Evolutionary conservation across 352 stramenopile species (phyloP).

Genomic region (Globisporangium iwayamae): DNA sequence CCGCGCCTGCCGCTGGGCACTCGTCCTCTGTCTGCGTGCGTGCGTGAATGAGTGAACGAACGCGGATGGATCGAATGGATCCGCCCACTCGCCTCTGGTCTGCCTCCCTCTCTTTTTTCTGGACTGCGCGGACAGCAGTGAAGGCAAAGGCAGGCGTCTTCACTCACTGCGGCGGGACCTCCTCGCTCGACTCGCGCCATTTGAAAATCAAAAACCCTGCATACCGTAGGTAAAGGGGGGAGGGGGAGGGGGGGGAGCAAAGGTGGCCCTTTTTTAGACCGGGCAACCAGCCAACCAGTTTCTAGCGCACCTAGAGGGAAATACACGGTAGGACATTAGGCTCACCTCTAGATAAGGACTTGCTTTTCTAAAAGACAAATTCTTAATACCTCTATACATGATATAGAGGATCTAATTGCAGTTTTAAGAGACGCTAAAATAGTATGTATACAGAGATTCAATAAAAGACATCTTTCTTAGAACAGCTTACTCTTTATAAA

Average conservation of each 20-base stretch:
- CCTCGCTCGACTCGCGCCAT: slow-evolving; percentile 24
- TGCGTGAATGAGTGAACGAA: no score
- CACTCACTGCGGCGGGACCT: slow-evolving; percentile 4
- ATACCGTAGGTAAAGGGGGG: slow-evolving; percentile 7
- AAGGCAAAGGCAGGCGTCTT: background rate
- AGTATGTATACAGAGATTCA: no score
- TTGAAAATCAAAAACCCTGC: slow-evolving; percentile 28
- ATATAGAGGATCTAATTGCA: no score
- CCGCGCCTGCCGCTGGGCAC: slow-evolving; percentile 6
- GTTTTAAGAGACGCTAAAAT: no score
- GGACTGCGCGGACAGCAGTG: slow-evolving; percentile 2
- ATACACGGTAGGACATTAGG: background rate
- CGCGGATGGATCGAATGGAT: slow-evolving; percentile 11
- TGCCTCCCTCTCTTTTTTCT: slow-evolving; percentile 12
- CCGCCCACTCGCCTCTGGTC: slow-evolving; percentile 5
- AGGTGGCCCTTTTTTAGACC: slow-evolving; percentile 7
- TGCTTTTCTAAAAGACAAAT: no score
- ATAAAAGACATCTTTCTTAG: no score
- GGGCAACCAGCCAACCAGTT: slow-evolving; percentile 12
- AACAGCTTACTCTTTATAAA: no score
- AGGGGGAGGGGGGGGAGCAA: background rate
- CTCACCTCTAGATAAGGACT: background rate
- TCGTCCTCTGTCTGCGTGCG: background rate
- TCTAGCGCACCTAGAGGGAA: slow-evolving; percentile 18
- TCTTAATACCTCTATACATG: no score